phyloP scores from a whole-genome alignment of 352 stramenopile species.

The Phytopythium chamaehyphon region DNA sequence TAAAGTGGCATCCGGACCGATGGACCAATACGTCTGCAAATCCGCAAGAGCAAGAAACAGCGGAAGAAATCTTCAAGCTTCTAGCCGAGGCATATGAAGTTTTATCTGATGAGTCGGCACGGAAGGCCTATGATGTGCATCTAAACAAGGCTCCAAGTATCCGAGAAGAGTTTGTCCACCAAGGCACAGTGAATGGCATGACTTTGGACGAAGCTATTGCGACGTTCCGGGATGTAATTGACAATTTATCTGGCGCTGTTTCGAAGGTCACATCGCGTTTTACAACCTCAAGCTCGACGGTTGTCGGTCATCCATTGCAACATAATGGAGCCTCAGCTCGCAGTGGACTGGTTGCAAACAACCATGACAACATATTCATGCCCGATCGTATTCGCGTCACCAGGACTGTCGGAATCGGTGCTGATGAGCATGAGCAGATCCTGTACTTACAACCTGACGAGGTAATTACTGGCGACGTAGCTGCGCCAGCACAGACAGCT shows the following conservation, averaged over 20 bases:
- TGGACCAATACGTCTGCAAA: conserved; percentile 45
- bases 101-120: conserved; percentile 54
- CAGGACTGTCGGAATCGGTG: conserved; percentile 50
- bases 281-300: conserved; percentile 64
- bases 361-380: conserved; percentile 83
- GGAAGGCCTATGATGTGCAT: conserved; percentile 62
- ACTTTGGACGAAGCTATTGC: conserved; percentile 80
- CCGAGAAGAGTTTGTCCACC: conserved; percentile 71
- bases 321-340: conserved; percentile 18
- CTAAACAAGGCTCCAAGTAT: conserved; percentile 41
- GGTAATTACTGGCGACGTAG: conserved; percentile 49
- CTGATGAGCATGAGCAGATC: conserved; percentile 59
- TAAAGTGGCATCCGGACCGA: conserved; percentile 87
- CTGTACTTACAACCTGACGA: conserved; percentile 81
- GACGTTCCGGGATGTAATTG: conserved; percentile 74
- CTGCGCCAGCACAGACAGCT: conserved; percentile 24
- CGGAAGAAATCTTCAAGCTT: conserved; percentile 80
- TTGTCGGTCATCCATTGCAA: conserved; percentile 48
- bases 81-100: conserved; percentile 83
- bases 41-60: conserved; percentile 58
- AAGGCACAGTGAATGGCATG: conserved; percentile 79
- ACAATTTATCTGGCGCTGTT: conserved; percentile 50
- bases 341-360: conserved; percentile 55
- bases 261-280: conserved; percentile 62
- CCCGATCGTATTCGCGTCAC: conserved; percentile 65